These are phyloP conservation scores for Pseudogymnoascus sp. DNA, from an alignment of 2,329 filamentous ascomycete species.

Conservation along the genomic window DNA sequence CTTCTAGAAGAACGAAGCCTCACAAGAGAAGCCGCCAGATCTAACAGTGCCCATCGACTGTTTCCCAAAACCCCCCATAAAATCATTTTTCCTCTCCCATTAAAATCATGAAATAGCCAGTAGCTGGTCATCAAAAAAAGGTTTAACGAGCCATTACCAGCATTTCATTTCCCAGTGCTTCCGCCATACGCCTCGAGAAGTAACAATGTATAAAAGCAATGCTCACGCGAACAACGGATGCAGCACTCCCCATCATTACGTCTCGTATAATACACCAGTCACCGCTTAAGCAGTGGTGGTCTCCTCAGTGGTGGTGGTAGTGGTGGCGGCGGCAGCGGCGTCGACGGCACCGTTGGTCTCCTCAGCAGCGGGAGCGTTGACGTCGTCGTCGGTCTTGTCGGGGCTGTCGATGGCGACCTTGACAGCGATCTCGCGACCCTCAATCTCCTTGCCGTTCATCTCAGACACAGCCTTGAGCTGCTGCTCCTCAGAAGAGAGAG, in stretches of 20 bases:
- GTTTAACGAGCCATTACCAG: slow-evolving; percentile 7
- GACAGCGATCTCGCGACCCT: slow-evolving; percentile 97
- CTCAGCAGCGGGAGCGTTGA: slow-evolving; percentile 46
- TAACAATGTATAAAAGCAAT: slow-evolving; percentile 5
- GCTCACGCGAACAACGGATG: background rate
- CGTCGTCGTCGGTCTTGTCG: slow-evolving; percentile 87
- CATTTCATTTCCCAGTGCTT: slow-evolving; percentile 8
- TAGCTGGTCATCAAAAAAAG: background rate
- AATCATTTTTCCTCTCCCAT: background rate
- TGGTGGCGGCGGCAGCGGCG: no score
- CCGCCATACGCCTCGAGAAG: background rate
- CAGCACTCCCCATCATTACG: background rate
- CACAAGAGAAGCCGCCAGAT: background rate
- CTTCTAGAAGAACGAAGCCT: background rate
- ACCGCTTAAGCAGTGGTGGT: slow-evolving; percentile 10
- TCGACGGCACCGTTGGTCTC: slow-evolving; percentile 25
- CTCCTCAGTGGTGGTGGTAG: slow-evolving; percentile 10
- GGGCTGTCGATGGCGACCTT: slow-evolving; percentile 99
- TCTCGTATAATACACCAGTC: background rate
- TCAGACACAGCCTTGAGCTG: slow-evolving; percentile 95
- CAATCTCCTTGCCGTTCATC: slow-evolving; percentile 99
- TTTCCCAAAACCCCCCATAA: background rate
- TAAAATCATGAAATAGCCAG: background rate
- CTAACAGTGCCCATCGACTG: background rate
- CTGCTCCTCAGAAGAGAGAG: slow-evolving; percentile 85